phyloP scores from a whole-genome alignment of 208 protist genomes.

The Lotmaria passim region DNA sequence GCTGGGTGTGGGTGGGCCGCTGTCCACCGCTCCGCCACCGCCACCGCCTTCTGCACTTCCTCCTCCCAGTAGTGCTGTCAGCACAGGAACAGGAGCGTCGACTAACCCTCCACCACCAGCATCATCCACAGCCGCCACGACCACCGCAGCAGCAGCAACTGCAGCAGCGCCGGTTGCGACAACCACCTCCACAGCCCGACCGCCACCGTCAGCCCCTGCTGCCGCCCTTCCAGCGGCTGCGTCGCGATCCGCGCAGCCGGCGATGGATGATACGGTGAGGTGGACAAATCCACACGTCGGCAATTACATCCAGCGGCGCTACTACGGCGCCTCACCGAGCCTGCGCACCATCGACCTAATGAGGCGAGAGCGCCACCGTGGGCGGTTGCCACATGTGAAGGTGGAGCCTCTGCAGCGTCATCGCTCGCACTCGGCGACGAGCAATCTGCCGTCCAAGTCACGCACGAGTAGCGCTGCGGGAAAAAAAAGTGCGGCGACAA shows the following conservation, averaged over 20 bases:
- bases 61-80: neutral
- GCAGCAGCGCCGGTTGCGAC: neutral
- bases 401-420: slow-evolving; percentile 46
- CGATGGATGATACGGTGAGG: slow-evolving; percentile 31
- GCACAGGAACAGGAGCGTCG: too few species aligned
- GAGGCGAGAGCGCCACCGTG: slow-evolving; percentile 39
- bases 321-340: slow-evolving; percentile 84
- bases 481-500: neutral
- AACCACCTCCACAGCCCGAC: neutral
- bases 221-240: neutral
- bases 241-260: too few species aligned
- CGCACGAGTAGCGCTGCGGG: slow-evolving; percentile 1
- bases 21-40: slow-evolving; percentile 21
- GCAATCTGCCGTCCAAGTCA: neutral
- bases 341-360: slow-evolving; percentile 77
- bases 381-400: slow-evolving; percentile 60
- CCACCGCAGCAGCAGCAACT: neutral
- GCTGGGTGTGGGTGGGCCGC: slow-evolving; percentile 31
- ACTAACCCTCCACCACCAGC: neutral
- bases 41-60: neutral
- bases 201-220: neutral
- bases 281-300: slow-evolving; percentile 90
- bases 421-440: slow-evolving; percentile 17
- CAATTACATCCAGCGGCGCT: slow-evolving; percentile 88
- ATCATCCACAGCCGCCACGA: neutral